Percentiles rank a stretch among this genome's conserved stretches.
Conservation (phyloP, 768 basidiomycete genomes). For the Tubosaeta sp. region DNA sequence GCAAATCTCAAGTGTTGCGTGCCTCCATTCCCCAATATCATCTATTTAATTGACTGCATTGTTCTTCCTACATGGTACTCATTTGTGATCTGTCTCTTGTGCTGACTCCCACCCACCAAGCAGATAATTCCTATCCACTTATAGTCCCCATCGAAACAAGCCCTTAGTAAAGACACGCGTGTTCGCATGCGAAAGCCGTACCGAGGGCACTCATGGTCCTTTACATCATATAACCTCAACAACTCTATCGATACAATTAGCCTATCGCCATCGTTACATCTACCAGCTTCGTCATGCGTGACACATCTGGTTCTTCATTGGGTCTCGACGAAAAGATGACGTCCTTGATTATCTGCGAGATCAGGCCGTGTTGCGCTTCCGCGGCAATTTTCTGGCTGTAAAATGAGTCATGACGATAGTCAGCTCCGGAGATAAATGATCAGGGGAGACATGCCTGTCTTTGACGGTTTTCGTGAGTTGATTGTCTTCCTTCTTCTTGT, state of each 20-base stretch:
- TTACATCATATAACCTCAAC: too few relatives aligned
- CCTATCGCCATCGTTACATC: slow-evolving; percentile 36
- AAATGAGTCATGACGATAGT: neutral
- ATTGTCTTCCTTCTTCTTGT: slow-evolving; percentile 86
- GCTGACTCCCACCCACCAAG: too few relatives aligned
- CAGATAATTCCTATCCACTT: too few relatives aligned
- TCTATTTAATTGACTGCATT: neutral
- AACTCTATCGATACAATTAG: slow-evolving; percentile 10
- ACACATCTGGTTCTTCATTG: slow-evolving; percentile 20
- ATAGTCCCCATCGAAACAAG: too few relatives aligned
- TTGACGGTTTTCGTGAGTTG: slow-evolving; percentile 85
- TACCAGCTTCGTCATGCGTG: slow-evolving; percentile 27
- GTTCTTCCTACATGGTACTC: too few relatives aligned
- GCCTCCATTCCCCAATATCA: neutral
- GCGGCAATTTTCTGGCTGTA: slow-evolving; percentile 80
- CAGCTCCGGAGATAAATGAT: neutral
- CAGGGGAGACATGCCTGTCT: slow-evolving; percentile 60
- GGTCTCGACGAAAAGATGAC: slow-evolving; percentile 72
- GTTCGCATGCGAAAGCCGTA: too few relatives aligned
- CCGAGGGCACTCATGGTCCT: too few relatives aligned
- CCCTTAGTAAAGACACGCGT: too few relatives aligned
- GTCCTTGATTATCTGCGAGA: slow-evolving; percentile 91
- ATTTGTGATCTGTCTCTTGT: neutral
- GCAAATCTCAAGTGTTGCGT: too few relatives aligned
- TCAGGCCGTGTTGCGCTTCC: slow-evolving; percentile 91